phyloP scores from a whole-genome alignment of 83 land plant species.

The Diphasiastrum complanatum region DNA sequence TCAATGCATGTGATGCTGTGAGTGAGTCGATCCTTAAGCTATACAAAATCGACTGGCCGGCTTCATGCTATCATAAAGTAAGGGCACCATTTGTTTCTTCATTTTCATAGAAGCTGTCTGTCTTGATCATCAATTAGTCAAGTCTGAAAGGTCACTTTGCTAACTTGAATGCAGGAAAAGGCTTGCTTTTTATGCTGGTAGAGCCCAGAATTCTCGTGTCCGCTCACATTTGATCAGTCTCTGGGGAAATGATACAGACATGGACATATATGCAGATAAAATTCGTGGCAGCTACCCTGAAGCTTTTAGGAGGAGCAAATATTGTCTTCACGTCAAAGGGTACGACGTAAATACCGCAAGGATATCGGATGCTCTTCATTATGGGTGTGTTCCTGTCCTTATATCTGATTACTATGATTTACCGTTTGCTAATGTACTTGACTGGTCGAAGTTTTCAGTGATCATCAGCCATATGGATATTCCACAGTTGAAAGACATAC shows the following conservation, averaged over 20 bases:
- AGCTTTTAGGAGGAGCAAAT: slow-evolving; percentile 5
- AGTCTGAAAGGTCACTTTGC: background rate
- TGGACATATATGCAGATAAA: slow-evolving; percentile 4
- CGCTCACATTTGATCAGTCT: background rate
- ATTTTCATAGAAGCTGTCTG: too few relatives aligned
- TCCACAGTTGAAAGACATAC: too few relatives aligned
- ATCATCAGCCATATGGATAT: too few relatives aligned
- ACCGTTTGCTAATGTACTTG: slow-evolving; percentile 20
- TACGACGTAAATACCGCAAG: slow-evolving; percentile 26
- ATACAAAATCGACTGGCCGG: too few relatives aligned
- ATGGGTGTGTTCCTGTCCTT: slow-evolving; percentile 28
- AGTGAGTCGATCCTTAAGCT: too few relatives aligned
- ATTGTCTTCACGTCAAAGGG: slow-evolving; percentile 11
- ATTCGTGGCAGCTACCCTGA: background rate
- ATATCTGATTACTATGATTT: slow-evolving; percentile 24
- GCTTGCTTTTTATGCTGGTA: slow-evolving; percentile 9
- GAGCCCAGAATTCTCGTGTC: slow-evolving; percentile 5
- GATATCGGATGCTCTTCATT: slow-evolving; percentile 23
- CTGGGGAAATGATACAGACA: slow-evolving; percentile 11
- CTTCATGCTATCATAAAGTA: too few relatives aligned
- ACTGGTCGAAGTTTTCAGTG: too few relatives aligned
- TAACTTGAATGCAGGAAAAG: slow-evolving; percentile 1
- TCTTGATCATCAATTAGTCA: too few relatives aligned
- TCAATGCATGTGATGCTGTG: too few relatives aligned
- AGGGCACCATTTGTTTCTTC: too few relatives aligned